Conservation (phyloP, 2,329 filamentous ascomycete genomes). For the Paradendryphiella salina region DNA sequence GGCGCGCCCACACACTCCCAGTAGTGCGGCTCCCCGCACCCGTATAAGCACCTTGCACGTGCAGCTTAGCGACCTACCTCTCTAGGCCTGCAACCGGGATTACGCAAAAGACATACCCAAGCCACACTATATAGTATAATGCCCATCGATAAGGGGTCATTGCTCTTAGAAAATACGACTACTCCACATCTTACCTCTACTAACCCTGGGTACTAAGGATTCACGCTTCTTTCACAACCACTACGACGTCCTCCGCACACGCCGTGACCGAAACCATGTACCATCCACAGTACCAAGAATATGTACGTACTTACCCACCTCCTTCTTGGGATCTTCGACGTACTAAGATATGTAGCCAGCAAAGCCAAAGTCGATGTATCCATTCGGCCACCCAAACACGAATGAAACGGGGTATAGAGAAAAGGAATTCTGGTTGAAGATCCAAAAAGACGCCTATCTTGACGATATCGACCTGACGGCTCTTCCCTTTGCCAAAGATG, state of each 20-base stretch:
- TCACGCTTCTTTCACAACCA: not conserved
- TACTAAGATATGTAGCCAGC: not conserved
- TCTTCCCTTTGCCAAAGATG: constrained; percentile 38
- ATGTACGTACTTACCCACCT: not conserved
- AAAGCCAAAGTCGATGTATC: not conserved
- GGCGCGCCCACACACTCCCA: not conserved
- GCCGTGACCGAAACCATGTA: no score
- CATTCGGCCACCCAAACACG: constrained; percentile 1
- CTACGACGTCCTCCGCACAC: not conserved
- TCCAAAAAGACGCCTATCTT: constrained; percentile 17
- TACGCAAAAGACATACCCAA: not conserved
- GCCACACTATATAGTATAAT: not conserved
- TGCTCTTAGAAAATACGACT: not conserved
- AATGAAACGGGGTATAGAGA: not conserved
- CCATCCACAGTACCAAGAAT: not conserved
- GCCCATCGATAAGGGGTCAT: not conserved
- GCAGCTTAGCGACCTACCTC: not conserved
- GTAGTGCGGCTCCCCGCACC: not conserved
- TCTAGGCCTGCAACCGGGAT: not conserved
- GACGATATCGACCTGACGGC: constrained; percentile 34
- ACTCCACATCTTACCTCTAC: not conserved
- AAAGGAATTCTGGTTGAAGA: constrained; percentile 10
- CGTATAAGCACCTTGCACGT: not conserved
- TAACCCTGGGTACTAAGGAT: not conserved
- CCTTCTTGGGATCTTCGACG: no score